A percentile compares a stretch with the other conserved stretches of the same genome.
Conservation (phyloP, 2,329 filamentous ascomycete species). For the Fusarium nisikadoi region DNA sequence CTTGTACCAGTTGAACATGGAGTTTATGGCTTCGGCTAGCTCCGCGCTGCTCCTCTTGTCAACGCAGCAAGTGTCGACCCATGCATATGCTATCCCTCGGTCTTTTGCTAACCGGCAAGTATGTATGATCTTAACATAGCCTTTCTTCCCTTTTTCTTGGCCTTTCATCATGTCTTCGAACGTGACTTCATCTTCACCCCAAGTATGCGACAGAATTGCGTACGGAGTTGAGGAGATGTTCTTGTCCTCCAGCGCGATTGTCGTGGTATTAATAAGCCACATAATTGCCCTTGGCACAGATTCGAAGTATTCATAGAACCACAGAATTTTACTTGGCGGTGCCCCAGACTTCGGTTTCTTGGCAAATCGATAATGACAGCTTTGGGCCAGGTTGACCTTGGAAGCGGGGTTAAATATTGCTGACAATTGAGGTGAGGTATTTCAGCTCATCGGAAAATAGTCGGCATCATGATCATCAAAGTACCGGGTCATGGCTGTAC, state of each 20-base stretch:
- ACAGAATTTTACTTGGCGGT: not conserved
- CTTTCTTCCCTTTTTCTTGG: fast-evolving
- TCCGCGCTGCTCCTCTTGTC: conserved; percentile 14
- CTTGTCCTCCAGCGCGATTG: not conserved
- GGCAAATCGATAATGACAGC: not conserved
- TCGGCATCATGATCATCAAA: not conserved
- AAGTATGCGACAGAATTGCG: conserved; percentile 3
- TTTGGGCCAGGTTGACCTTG: fast-evolving
- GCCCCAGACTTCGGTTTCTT: not conserved
- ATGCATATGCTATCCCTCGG: not conserved
- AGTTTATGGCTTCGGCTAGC: not conserved
- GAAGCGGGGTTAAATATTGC: not conserved
- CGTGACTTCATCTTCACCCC: not conserved
- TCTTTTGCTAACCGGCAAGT: not conserved
- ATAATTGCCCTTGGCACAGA: not conserved
- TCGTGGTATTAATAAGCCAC: conserved; percentile 2
- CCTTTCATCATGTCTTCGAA: not conserved
- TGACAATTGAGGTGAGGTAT: not conserved
- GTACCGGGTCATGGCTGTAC: fast-evolving
- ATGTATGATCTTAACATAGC: not conserved
- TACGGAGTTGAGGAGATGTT: not conserved
- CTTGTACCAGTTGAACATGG: conserved; percentile 12
- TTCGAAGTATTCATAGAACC: fast-evolving
- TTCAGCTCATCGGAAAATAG: not conserved
- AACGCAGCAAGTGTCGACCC: conserved; percentile 8